phyloP scores from a whole-genome alignment of 2,329 filamentous ascomycete species.

The Aspergillus bombycis region DNA sequence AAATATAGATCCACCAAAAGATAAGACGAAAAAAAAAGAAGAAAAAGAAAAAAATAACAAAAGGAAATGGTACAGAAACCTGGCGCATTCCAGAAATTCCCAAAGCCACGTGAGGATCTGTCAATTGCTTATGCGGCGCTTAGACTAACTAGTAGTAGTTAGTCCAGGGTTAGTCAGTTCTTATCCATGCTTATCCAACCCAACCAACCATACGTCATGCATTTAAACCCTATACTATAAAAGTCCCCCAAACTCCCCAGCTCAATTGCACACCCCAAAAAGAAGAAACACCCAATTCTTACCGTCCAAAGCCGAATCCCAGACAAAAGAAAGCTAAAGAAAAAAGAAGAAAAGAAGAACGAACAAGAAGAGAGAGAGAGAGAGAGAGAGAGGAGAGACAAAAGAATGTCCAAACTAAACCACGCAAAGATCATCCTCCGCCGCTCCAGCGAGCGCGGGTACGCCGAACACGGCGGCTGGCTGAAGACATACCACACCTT shows the following conservation, averaged over 20 bases:
- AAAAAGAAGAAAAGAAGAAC: not conserved
- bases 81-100: not conserved
- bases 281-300: no score
- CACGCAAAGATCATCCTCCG: conserved; percentile 76
- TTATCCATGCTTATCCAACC: conserved; percentile 3
- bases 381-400: not conserved
- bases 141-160: no score
- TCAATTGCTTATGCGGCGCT: conserved; percentile 1
- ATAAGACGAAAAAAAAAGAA: not conserved
- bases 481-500: conserved; percentile 86
- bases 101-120: not conserved
- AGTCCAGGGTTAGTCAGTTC: not conserved
- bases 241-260: not conserved
- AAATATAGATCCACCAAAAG: no score
- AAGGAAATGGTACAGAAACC: no score
- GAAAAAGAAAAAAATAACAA: not conserved
- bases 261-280: not conserved
- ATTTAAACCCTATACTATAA: not conserved
- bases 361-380: not conserved
- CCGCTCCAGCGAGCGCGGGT: conserved; percentile 71
- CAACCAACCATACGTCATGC: not conserved
- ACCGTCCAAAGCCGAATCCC: no score
- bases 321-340: no score
- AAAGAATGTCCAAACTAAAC: conserved; percentile 63
- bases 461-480: conserved; percentile 84